Conservation (phyloP, 805 yeast genomes). For the Candida nitratophila region DNA sequence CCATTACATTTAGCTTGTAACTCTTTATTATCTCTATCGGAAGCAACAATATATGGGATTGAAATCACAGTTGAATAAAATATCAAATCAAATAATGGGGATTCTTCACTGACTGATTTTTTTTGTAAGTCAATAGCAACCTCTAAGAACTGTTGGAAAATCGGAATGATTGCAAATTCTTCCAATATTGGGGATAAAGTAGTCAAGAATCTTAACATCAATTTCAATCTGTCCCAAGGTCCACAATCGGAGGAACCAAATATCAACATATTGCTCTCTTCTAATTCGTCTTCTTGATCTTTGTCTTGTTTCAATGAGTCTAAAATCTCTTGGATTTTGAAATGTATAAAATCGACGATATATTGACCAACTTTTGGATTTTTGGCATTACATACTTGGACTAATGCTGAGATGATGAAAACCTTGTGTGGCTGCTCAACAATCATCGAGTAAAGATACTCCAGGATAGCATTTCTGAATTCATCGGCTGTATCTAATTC, state of each 20-base stretch:
- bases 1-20: slow-evolving; percentile 31
- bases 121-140: slow-evolving; percentile 51
- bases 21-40: slow-evolving; percentile 18
- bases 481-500: slow-evolving; percentile 58
- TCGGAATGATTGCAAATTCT: slow-evolving; percentile 31
- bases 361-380: slow-evolving; percentile 61
- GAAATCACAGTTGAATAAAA: slow-evolving; percentile 55
- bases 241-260: slow-evolving; percentile 35
- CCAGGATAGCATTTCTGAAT: slow-evolving; percentile 51
- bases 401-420: slow-evolving; percentile 59
- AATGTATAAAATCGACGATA: slow-evolving; percentile 62
- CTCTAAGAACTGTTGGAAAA: slow-evolving; percentile 48
- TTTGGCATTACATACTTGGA: slow-evolving; percentile 58
- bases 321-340: slow-evolving; percentile 51
- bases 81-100: slow-evolving; percentile 60
- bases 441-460: slow-evolving; percentile 60
- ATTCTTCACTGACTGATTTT: slow-evolving; percentile 28
- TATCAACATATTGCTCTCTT: slow-evolving; percentile 4
- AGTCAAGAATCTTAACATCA: slow-evolving; percentile 63
- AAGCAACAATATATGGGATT: slow-evolving; percentile 45
- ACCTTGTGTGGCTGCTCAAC: slow-evolving; percentile 90
- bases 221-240: slow-evolving; percentile 63
- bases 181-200: slow-evolving; percentile 58
- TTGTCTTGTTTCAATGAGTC: slow-evolving; percentile 17
- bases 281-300: slow-evolving; percentile 1